Evolutionary conservation across 2,329 filamentous ascomycete genomes (phyloP).

Genomic region (Bipolaris victoriae): DNA sequence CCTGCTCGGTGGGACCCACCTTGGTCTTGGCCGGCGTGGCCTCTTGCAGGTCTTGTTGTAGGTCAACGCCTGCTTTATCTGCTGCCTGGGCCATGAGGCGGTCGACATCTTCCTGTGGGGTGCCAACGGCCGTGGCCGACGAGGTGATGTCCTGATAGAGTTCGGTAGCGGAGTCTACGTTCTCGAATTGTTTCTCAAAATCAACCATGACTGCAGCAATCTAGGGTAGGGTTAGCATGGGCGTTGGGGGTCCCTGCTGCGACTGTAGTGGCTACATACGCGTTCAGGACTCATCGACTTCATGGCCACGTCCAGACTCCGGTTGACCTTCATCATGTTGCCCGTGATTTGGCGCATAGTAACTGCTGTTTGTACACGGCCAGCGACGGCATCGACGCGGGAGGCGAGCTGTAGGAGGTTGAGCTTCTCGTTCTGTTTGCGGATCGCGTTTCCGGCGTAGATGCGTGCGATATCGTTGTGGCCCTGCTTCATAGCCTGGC

Average conservation of each 20-base stretch:
- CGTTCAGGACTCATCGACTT: conserved; percentile 68
- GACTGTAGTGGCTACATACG: conserved; percentile 45
- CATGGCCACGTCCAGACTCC: conserved; percentile 67
- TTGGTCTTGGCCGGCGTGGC: conserved; percentile 63
- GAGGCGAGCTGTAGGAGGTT: conserved; percentile 64
- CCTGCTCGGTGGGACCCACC: conserved; percentile 74
- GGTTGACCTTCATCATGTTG: conserved; percentile 67
- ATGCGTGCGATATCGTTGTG: conserved; percentile 67
- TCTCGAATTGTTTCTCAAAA: conserved; percentile 64
- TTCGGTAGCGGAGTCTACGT: conserved; percentile 60
- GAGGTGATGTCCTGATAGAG: conserved; percentile 88
- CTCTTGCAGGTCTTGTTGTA: conserved; percentile 73
- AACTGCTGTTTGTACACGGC: conserved; percentile 66
- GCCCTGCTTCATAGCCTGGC: conserved; percentile 64
- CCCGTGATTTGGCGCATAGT: conserved; percentile 67
- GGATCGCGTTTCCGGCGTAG: conserved; percentile 68
- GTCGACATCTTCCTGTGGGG: conserved; percentile 83
- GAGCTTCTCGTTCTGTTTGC: conserved; percentile 67
- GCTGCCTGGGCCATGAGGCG: conserved; percentile 83
- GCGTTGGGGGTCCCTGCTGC: neutral
- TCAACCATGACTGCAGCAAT: conserved; percentile 71
- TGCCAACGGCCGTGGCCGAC: conserved; percentile 76
- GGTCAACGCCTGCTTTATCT: conserved; percentile 84
- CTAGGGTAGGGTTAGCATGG: conserved; percentile 41
- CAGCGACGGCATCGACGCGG: conserved; percentile 65